A percentile compares a stretch with the other conserved stretches of the same genome.
These are phyloP conservation scores for Acephala macrosclerotiorum DNA, from an alignment of 2,329 filamentous ascomycete species.

Conservation along the genomic window DNA sequence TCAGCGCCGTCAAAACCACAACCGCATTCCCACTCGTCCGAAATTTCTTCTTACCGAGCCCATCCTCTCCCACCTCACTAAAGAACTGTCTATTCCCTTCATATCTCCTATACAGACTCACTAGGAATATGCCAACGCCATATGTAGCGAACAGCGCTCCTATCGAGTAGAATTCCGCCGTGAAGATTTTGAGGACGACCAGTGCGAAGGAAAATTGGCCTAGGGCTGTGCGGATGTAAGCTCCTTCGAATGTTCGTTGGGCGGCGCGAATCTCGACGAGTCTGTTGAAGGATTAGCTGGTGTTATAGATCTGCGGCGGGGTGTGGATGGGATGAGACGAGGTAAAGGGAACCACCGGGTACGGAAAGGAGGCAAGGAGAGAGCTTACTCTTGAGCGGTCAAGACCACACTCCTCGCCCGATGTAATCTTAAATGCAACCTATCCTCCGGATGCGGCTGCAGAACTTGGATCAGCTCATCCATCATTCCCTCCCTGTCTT, in stretches of 20 bases:
- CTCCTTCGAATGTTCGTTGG: conserved; percentile 96
- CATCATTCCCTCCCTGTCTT: background rate
- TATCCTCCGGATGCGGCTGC: conserved; percentile 72
- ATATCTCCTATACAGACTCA: conserved; percentile 84
- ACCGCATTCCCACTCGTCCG: conserved; percentile 71
- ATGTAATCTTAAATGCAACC: conserved; percentile 81
- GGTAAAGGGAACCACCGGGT: background rate
- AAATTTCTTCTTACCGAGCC: conserved; percentile 60
- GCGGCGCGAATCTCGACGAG: conserved; percentile 94
- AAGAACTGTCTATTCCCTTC: conserved; percentile 97
- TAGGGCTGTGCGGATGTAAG: conserved; percentile 93
- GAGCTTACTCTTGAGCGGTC: conserved; percentile 70
- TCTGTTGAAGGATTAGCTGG: conserved; percentile 38
- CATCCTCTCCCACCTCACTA: conserved; percentile 52
- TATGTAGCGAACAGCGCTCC: conserved; percentile 96
- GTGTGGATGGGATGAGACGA: background rate
- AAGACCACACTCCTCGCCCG: conserved; percentile 84
- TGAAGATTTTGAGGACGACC: conserved; percentile 96
- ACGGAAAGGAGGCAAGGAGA: conserved; percentile 8
- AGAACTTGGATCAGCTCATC: conserved; percentile 33
- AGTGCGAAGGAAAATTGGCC: conserved; percentile 96
- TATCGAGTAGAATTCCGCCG: conserved; percentile 93
- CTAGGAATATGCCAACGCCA: conserved; percentile 82
- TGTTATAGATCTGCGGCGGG: background rate
- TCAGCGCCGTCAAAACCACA: conserved; percentile 62